A percentile compares a stretch with the other conserved stretches of the same genome.
Conservation (phyloP, 805 yeast species). For the Lachancea dasiensis region DNA sequence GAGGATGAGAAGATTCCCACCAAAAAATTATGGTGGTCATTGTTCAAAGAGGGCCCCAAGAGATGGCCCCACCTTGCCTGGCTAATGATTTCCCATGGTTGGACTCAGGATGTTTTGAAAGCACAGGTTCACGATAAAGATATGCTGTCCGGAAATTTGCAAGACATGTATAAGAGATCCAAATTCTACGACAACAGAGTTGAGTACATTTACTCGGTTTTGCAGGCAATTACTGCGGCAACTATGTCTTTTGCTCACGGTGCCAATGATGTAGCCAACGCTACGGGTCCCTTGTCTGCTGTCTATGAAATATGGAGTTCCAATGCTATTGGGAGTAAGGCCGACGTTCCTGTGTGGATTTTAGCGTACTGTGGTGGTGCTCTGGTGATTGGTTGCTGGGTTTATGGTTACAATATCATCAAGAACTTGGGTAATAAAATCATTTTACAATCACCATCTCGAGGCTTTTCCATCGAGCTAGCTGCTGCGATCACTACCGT, state of each 20-base stretch:
- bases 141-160: conserved; percentile 41
- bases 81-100: conserved; percentile 52
- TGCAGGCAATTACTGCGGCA: conserved; percentile 68
- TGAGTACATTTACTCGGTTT: conserved; percentile 60
- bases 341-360: conserved; percentile 68
- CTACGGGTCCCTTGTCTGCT: conserved; percentile 69
- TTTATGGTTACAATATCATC: conserved; percentile 67
- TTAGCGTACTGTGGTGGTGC: conserved; percentile 62
- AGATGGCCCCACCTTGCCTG: conserved; percentile 50
- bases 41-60: conserved; percentile 41
- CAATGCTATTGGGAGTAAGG: conserved; percentile 38
- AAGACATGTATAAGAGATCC: conserved; percentile 48
- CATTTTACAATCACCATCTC: conserved; percentile 69
- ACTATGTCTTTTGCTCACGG: conserved; percentile 83
- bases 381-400: conserved; percentile 64
- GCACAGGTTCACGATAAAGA: conserved; percentile 39
- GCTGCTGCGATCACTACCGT: conserved; percentile 74
- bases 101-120: conserved; percentile 55
- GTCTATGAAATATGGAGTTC: conserved; percentile 57
- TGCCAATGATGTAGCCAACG: conserved; percentile 73
- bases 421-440: conserved; percentile 64
- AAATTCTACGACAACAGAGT: conserved; percentile 65
- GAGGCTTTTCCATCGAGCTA: conserved; percentile 71
- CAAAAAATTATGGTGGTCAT: conserved; percentile 33
- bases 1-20: conserved; percentile 28